These are phyloP conservation scores for Umbellularia californica DNA, from an alignment of 164 flowering plant species.

Conservation along the genomic window DNA sequence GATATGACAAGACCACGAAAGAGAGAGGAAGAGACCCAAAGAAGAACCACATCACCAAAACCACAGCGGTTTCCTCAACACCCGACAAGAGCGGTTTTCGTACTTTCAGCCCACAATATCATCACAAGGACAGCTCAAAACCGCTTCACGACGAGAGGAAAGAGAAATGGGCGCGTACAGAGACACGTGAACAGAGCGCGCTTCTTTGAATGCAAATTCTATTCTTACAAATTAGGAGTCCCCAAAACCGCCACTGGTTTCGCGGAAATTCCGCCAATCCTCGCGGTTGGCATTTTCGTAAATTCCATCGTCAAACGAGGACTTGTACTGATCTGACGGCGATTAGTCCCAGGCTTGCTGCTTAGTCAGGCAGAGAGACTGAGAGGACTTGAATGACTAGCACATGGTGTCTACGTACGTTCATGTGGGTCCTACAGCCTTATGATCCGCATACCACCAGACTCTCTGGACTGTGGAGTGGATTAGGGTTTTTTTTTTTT, in stretches of 20 bases:
- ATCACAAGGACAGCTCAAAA: not conserved
- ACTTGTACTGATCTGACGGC: not conserved
- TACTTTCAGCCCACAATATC: conserved; percentile 11
- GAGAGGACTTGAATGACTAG: no score
- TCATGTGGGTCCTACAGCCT: no score
- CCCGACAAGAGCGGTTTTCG: conserved; percentile 15
- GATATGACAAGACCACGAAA: conserved; percentile 11
- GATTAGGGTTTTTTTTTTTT: no score
- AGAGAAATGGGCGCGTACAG: no score
- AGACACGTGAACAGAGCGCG: no score
- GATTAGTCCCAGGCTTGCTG: not conserved
- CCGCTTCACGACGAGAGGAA: not conserved
- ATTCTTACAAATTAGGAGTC: not conserved
- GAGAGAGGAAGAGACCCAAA: not conserved
- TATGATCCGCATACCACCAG: no score
- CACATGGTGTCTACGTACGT: no score
- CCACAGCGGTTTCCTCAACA: conserved; percentile 9
- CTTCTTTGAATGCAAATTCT: not conserved
- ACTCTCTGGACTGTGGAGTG: no score
- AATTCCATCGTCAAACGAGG: not conserved
- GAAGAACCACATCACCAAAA: conserved; percentile 2
- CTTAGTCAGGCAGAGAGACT: not conserved
- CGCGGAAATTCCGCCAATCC: conserved; percentile 6
- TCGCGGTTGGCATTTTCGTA: conserved; percentile 5
- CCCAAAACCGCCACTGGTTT: conserved; percentile 2